A percentile compares a stretch with the other conserved stretches of the same genome.
These are phyloP conservation scores for Coccomyxa sp. DNA, from an alignment of 139 green algal species.

Conservation along the genomic window DNA sequence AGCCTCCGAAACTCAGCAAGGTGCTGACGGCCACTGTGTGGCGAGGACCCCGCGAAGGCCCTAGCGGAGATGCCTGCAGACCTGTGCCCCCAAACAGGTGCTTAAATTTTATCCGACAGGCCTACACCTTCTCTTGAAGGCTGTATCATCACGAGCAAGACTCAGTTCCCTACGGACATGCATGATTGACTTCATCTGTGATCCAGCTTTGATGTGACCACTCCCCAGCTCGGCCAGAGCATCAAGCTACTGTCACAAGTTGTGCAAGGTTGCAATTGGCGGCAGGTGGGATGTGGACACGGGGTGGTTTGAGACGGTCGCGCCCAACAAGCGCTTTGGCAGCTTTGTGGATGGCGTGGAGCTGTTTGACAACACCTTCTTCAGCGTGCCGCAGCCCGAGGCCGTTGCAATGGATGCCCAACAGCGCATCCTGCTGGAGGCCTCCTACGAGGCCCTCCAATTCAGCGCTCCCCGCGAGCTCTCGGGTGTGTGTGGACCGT, in stretches of 20 bases:
- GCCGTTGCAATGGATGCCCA: constrained; percentile 71
- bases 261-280: no score
- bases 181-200: no score
- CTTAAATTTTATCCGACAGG: not conserved
- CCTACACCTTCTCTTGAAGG: no score
- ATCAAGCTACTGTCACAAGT: no score
- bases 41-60: not conserved
- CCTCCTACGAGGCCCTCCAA: constrained; percentile 12
- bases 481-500: not conserved
- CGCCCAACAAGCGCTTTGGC: constrained; percentile 41
- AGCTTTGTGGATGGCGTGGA: constrained; percentile 39
- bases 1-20: not conserved
- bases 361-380: constrained; percentile 68
- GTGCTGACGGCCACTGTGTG: not conserved
- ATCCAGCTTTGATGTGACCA: no score
- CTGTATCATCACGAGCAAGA: no score
- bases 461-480: not conserved
- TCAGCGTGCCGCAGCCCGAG: constrained; percentile 56
- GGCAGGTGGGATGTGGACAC: constrained; percentile 54
- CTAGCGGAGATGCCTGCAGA: constrained; percentile 9
- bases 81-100: constrained; percentile 31
- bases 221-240: no score
- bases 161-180: no score
- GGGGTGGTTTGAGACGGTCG: not conserved
- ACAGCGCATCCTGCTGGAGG: constrained; percentile 66